A percentile compares a stretch with the other conserved stretches of the same genome.
Evolutionary conservation across 495 filamentous ascomycete species (phyloP).

Genomic region (Penicillium bovifimosum): DNA sequence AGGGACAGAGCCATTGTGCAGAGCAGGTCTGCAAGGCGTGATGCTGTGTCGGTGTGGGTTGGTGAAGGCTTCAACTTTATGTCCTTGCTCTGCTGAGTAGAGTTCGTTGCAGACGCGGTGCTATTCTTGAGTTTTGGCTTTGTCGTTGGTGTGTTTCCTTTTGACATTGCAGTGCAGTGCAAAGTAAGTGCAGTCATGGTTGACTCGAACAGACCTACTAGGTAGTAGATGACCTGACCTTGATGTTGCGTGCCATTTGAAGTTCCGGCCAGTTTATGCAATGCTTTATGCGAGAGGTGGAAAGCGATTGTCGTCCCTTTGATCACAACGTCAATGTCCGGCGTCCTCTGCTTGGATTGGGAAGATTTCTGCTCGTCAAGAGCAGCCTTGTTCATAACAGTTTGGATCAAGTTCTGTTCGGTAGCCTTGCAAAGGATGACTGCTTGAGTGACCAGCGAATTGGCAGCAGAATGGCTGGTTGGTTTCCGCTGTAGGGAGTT

Average conservation of each 20-base stretch:
- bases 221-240: constrained; percentile 32
- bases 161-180: constrained; percentile 21
- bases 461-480: constrained; percentile 5
- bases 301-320: constrained; percentile 23
- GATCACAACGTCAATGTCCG: constrained; percentile 12
- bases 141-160: not conserved
- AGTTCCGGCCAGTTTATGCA: constrained; percentile 29
- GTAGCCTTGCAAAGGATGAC: constrained; percentile 27
- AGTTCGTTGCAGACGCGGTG: not conserved
- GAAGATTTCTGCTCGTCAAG: not conserved
- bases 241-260: constrained; percentile 11
- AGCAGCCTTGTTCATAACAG: not conserved
- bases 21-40: constrained; percentile 19
- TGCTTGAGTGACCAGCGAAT: constrained; percentile 18
- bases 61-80: not conserved
- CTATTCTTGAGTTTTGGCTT: not conserved
- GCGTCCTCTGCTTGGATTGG: not conserved
- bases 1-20: constrained; percentile 27
- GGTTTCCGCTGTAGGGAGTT: constrained; percentile 26
- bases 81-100: not conserved
- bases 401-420: constrained; percentile 13
- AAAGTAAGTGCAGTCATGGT: constrained; percentile 28
- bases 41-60: constrained; percentile 15
- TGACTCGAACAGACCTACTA: constrained; percentile 39
- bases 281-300: constrained; percentile 20